Base-by-base conservation (phyloP, 768 basidiomycete genomes). In the Cystobasidium onofrii region DNA sequence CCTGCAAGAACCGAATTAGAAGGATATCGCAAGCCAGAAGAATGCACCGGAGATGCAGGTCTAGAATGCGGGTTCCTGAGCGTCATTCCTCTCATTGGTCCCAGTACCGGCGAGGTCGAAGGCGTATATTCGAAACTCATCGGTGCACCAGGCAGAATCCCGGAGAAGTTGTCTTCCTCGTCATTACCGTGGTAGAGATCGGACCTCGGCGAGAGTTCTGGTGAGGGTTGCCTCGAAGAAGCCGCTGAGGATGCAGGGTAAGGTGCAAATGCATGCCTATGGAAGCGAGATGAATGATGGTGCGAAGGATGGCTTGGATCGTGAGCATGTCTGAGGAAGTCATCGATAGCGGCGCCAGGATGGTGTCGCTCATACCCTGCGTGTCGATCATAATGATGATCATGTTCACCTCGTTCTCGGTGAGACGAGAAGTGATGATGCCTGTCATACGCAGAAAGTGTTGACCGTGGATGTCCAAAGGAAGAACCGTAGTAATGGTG, bases 141-240 rank as follows among this genome's bases (percentile, higher is more conserved):
- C 9, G 57, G 29, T 29, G 57, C 25, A 4, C 57, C 57, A 7
- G 57, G 57, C 6, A 34, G 27, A 20, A 60, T 23, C 2, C 57
- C 57, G 33, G 57, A 25, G 57, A 60, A 60, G 25, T 60, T 25
- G 27, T 60, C 57, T 6, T 60, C 57, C 1, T 71, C 69, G 1
- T 71, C 69, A 27, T 71, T 36, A 17, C 46, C 52, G 25, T 71
- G 55, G 36, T 71, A 55, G 13, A 60, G 57, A 27, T 71, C 69
- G 13, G 50, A 60, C 20, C 55, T 46, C 10, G 69, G 69, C 9
- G 69, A 71, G 1, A 61, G 34, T 36, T 75, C 74, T 27, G 74
- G 74, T 7, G 73, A 74, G 6, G 69, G 36, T 27, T 75, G 74
- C 17, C 74, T 52, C 27, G 74, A 75, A 13, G 74, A 74, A 31